A percentile compares a stretch with the other conserved stretches of the same genome.
These are phyloP conservation scores for Lepidium campestre DNA, from an alignment of 441 rosid species.

Conservation along the genomic window DNA sequence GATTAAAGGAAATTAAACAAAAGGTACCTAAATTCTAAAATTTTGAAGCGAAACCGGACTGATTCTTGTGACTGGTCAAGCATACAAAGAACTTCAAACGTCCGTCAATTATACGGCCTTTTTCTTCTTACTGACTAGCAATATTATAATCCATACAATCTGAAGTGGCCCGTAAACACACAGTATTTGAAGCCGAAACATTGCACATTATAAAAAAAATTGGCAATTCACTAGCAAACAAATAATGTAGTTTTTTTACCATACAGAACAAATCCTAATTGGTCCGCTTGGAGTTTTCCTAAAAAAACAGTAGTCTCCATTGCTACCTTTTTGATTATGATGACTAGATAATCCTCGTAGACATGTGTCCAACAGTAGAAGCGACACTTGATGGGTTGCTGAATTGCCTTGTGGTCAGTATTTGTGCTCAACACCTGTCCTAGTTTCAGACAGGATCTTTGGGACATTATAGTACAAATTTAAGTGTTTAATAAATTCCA, in stretches of 20 bases:
- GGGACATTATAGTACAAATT: background rate
- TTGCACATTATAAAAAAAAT: too few relatives aligned
- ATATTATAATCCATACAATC: too few relatives aligned
- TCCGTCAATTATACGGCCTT: too few relatives aligned
- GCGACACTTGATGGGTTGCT: background rate
- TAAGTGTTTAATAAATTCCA: background rate
- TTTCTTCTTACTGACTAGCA: too few relatives aligned
- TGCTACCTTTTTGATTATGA: background rate
- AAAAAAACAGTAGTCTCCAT: background rate
- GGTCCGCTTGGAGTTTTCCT: slow-evolving; percentile 8
- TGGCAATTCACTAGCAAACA: background rate
- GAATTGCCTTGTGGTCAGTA: background rate
- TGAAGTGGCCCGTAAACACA: too few relatives aligned
- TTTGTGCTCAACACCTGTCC: background rate
- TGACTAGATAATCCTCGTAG: background rate
- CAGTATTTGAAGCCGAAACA: too few relatives aligned
- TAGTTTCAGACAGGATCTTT: background rate
- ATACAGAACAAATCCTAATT: background rate
- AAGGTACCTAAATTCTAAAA: too few relatives aligned
- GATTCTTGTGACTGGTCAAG: too few relatives aligned
- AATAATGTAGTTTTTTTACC: background rate
- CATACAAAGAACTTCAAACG: too few relatives aligned
- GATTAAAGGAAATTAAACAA: too few relatives aligned
- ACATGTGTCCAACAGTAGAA: background rate
- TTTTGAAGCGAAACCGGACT: too few relatives aligned